phyloP scores from a whole-genome alignment of 768 basidiomycete species.

The Tulasnella sp. region DNA sequence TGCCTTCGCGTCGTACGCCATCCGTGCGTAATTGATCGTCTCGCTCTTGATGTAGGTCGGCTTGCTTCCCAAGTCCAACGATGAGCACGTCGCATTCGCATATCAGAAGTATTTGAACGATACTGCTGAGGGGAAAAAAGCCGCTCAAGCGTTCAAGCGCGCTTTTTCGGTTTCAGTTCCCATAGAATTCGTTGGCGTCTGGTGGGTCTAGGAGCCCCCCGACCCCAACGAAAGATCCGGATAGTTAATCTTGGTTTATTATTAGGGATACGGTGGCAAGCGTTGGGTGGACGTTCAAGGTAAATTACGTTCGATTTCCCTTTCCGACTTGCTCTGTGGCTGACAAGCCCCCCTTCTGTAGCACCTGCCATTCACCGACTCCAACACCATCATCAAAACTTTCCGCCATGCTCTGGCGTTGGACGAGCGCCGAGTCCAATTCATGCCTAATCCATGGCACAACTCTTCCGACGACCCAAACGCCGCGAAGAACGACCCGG shows the following conservation, averaged over 20 bases:
- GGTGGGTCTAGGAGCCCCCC: background rate
- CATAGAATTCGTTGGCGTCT: slow-evolving; percentile 33
- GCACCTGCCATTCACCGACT: slow-evolving; percentile 30
- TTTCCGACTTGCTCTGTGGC: background rate
- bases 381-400: slow-evolving; percentile 26
- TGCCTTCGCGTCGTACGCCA: background rate
- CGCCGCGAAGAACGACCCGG: too few species aligned
- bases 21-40: background rate
- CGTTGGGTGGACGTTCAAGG: slow-evolving; percentile 26
- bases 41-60: slow-evolving; percentile 18
- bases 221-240: background rate
- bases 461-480: too few species aligned
- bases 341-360: background rate
- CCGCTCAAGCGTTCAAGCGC: slow-evolving; percentile 30
- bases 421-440: slow-evolving; percentile 58
- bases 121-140: slow-evolving; percentile 10
- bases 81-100: slow-evolving; percentile 20
- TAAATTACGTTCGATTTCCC: background rate
- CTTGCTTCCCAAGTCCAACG: slow-evolving; percentile 14
- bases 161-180: slow-evolving; percentile 29
- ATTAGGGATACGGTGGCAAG: slow-evolving; percentile 31
- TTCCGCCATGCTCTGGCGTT: slow-evolving; percentile 30
- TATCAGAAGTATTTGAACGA: slow-evolving; percentile 21
- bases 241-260: background rate
- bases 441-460: slow-evolving; percentile 40